phyloP scores from a whole-genome alignment of 208 protist genomes.

The Trypanosoma scelopori region DNA sequence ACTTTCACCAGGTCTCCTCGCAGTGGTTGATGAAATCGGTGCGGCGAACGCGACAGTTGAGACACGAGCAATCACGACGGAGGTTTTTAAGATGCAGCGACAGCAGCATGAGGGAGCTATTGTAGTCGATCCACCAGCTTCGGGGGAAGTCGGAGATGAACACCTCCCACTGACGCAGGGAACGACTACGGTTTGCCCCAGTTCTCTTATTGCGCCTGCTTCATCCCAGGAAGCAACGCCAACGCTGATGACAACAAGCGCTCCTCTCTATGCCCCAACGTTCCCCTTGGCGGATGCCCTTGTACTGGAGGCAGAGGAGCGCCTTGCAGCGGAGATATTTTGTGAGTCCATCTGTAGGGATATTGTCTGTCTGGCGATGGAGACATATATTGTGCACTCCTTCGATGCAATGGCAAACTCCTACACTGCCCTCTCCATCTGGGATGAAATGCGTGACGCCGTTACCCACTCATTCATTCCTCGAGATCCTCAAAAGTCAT shows the following conservation, averaged over 20 bases:
- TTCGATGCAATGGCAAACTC: slow-evolving; percentile 56
- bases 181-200: too few species aligned
- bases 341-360: slow-evolving; percentile 63
- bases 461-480: slow-evolving; percentile 66
- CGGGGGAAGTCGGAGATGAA: too few species aligned
- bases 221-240: not conserved
- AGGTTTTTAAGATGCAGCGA: slow-evolving; percentile 3
- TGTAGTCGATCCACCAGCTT: too few species aligned
- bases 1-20: slow-evolving; percentile 4
- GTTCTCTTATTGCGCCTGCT: not conserved
- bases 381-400: slow-evolving; percentile 50
- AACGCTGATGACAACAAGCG: not conserved
- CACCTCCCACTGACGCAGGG: too few species aligned
- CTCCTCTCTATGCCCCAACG: not conserved
- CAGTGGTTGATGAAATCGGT: slow-evolving; percentile 16
- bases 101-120: not conserved
- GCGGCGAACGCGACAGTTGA: not conserved
- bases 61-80: slow-evolving; percentile 3
- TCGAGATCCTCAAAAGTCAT: slow-evolving; percentile 26
- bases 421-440: slow-evolving; percentile 73
- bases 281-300: slow-evolving; percentile 38
- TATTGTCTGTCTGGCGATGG: slow-evolving; percentile 53
- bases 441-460: slow-evolving; percentile 67
- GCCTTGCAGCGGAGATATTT: slow-evolving; percentile 42
- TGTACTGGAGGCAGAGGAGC: slow-evolving; percentile 29